These are phyloP conservation scores for Corinectria fuckeliana DNA, from an alignment of 2,329 filamentous ascomycete genomes.

Conservation along the genomic window DNA sequence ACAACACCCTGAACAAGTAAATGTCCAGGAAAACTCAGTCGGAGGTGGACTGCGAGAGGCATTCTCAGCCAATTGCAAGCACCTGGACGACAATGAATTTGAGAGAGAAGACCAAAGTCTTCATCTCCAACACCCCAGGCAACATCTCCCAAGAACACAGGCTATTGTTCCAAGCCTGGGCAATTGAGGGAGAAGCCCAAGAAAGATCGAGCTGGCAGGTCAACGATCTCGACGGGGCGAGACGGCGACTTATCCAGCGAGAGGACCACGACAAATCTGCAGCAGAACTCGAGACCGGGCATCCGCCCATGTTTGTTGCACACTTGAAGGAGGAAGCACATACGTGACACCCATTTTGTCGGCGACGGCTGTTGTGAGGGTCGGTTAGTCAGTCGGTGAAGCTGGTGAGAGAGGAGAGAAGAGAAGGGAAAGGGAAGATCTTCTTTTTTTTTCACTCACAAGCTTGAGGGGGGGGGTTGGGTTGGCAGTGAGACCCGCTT, in stretches of 20 bases:
- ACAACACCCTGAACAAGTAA: slow-evolving; percentile 71
- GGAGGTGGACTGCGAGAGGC: slow-evolving; percentile 33
- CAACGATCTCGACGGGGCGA: slow-evolving; percentile 40
- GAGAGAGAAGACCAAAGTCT: slow-evolving; percentile 71
- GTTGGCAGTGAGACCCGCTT: slow-evolving; percentile 6
- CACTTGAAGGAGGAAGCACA: slow-evolving; percentile 50
- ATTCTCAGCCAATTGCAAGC: slow-evolving; percentile 37
- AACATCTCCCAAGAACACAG: slow-evolving; percentile 65
- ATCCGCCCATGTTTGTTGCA: slow-evolving; percentile 43
- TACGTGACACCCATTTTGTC: slow-evolving; percentile 61
- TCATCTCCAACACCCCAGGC: slow-evolving; percentile 81
- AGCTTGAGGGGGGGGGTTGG: slow-evolving; percentile 24
- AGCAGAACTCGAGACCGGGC: slow-evolving; percentile 58
- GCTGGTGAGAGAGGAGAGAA: slow-evolving; percentile 19
- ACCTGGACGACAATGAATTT: slow-evolving; percentile 72
- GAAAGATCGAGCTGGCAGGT: slow-evolving; percentile 81
- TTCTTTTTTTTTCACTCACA: slow-evolving; percentile 28
- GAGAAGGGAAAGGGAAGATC: slow-evolving; percentile 11
- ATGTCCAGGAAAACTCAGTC: slow-evolving; percentile 49
- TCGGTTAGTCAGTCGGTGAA: slow-evolving; percentile 46
- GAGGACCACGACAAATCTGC: slow-evolving; percentile 85
- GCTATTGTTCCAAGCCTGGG: slow-evolving; percentile 53
- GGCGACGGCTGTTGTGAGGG: slow-evolving; percentile 47
- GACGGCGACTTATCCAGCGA: slow-evolving; percentile 66
- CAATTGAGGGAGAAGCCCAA: slow-evolving; percentile 64